Conservation (phyloP, 75 land plant genomes). For the Pseudotsuga menziesii region DNA sequence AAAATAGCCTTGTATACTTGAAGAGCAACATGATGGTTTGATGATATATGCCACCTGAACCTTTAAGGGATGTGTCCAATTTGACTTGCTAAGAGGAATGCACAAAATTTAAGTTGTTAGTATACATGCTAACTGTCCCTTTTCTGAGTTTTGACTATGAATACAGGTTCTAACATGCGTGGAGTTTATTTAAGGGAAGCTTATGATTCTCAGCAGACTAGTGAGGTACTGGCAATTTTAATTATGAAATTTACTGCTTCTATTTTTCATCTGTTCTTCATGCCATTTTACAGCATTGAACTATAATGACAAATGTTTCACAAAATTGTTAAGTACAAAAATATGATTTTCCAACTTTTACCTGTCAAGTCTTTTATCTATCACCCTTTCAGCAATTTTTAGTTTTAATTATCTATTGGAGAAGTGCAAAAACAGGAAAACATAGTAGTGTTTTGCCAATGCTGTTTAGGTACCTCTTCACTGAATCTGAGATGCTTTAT, state of each 20-base stretch:
- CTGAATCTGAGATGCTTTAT: not conserved
- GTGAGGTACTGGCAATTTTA: conserved; percentile 53
- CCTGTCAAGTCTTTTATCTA: not conserved
- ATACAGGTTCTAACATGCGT: conserved; percentile 63
- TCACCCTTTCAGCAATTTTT: not conserved
- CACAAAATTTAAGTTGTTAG: not conserved
- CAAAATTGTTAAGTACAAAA: not conserved
- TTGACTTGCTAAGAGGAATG: not conserved
- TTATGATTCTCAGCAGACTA: conserved; percentile 49
- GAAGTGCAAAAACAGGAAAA: not conserved
- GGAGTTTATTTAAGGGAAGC: conserved; percentile 87
- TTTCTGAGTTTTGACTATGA: conserved; percentile 1
- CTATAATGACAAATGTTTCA: no score
- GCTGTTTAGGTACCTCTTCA: not conserved
- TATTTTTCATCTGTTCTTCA: no score
- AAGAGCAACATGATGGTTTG: not conserved
- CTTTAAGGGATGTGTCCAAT: not conserved
- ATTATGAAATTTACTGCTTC: not conserved
- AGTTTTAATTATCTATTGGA: not conserved
- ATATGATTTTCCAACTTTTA: not conserved
- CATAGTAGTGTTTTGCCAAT: not conserved
- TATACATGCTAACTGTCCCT: not conserved
- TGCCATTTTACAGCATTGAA: no score
- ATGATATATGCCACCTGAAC: not conserved
- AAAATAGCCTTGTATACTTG: not conserved